Evolutionary conservation across 805 yeast species (phyloP).

Genomic region (Naumovozyma baii): DNA sequence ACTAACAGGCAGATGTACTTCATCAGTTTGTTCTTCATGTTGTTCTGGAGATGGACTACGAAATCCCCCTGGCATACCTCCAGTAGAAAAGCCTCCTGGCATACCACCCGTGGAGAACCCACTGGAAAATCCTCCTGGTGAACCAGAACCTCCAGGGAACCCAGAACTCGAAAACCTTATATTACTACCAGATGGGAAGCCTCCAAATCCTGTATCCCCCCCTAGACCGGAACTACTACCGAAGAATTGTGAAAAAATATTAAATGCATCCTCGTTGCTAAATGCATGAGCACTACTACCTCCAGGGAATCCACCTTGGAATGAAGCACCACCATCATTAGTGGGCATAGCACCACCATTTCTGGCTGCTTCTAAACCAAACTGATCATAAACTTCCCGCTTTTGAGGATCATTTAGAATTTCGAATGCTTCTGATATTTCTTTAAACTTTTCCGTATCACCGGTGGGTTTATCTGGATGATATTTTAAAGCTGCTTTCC

Average conservation of each 20-base stretch:
- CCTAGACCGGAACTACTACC: conserved; percentile 41
- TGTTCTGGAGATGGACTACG: conserved; percentile 30
- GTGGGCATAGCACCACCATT: conserved; percentile 67
- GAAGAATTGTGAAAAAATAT: conserved; percentile 60
- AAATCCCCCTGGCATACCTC: conserved; percentile 43
- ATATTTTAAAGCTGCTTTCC: conserved; percentile 81
- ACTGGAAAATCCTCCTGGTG: conserved; percentile 14
- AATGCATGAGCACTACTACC: conserved; percentile 40
- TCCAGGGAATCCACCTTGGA: conserved; percentile 16
- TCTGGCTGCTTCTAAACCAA: conserved; percentile 88
- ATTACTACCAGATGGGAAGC: conserved; percentile 36
- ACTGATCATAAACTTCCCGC: conserved; percentile 76
- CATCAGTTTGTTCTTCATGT: conserved; percentile 60
- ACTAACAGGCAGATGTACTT: conserved; percentile 65
- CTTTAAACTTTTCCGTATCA: conserved; percentile 89
- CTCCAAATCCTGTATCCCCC: conserved; percentile 42
- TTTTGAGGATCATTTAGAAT: conserved; percentile 73
- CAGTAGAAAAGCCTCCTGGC: conserved; percentile 15
- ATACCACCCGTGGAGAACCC: conserved; percentile 17
- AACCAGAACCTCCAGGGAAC: conserved; percentile 33
- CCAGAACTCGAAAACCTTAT: not conserved
- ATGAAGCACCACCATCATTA: conserved; percentile 39
- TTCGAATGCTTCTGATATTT: conserved; percentile 89
- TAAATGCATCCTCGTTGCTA: conserved; percentile 77
- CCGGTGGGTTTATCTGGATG: conserved; percentile 98